Evolutionary conservation across 768 basidiomycete genomes (phyloP).

Genomic region (Ramaria sp.): DNA sequence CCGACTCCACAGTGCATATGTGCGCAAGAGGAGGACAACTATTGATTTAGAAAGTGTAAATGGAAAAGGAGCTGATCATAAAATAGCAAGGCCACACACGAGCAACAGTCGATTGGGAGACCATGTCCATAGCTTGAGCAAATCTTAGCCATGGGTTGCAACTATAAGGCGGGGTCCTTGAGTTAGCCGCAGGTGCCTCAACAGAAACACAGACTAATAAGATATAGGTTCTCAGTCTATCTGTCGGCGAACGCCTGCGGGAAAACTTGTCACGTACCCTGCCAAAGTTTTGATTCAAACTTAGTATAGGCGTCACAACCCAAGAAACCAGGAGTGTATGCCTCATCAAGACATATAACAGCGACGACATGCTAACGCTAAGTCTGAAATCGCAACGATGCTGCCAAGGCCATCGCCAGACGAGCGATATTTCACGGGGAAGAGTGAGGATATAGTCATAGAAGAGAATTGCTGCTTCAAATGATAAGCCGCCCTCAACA

Average conservation of each 20-base stretch:
- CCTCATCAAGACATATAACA: background rate
- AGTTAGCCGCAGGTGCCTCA: background rate
- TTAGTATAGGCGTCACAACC: background rate
- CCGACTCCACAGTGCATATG: background rate
- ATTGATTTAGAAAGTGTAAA: background rate
- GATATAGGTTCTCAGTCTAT: no score
- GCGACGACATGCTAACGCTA: background rate
- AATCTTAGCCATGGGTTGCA: background rate
- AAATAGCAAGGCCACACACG: background rate
- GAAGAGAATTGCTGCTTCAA: background rate
- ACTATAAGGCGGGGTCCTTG: background rate
- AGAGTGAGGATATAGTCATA: conserved; percentile 2
- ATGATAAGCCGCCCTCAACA: background rate
- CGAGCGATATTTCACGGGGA: background rate
- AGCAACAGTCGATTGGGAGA: background rate
- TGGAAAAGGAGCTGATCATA: background rate
- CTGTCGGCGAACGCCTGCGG: no score
- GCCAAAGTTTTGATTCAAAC: background rate
- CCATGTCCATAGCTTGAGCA: background rate
- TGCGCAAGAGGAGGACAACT: background rate
- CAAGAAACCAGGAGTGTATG: background rate
- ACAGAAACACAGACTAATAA: background rate
- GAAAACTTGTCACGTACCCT: background rate
- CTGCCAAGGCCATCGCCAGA: conserved; percentile 1
- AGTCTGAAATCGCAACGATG: background rate